These are phyloP conservation scores for Auricularia auricula-judae DNA, from an alignment of 768 basidiomycete genomes.

Conservation along the genomic window DNA sequence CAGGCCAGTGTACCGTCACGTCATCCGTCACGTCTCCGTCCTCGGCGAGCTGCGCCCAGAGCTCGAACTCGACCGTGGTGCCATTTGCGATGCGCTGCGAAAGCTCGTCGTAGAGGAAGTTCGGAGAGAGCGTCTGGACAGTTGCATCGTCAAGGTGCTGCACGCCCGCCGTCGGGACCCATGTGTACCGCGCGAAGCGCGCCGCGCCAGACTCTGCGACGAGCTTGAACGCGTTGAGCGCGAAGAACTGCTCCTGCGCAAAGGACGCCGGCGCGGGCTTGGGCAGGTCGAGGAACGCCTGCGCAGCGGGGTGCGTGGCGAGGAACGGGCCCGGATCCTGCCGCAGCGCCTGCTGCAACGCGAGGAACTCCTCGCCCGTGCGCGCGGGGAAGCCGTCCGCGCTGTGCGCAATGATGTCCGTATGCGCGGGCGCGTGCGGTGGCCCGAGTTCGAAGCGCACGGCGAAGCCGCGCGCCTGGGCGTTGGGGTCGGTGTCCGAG, in stretches of 20 bases:
- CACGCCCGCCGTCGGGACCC: slow-evolving; percentile 2
- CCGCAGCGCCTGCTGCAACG: slow-evolving; percentile 7
- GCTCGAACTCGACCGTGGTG: slow-evolving; percentile 5
- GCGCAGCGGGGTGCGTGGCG: slow-evolving; percentile 5
- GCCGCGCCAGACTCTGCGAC: slow-evolving; percentile 3
- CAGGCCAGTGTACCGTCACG: slow-evolving; percentile 12
- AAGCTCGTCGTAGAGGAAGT: not conserved
- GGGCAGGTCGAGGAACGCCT: slow-evolving; percentile 7
- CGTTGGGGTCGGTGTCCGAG: slow-evolving; percentile 12
- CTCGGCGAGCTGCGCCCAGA: slow-evolving; percentile 10
- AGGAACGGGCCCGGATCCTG: slow-evolving; percentile 3
- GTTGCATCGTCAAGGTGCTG: slow-evolving; percentile 2
- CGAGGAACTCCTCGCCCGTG: slow-evolving; percentile 10
- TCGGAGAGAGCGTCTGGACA: not conserved
- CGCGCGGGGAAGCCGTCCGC: slow-evolving; percentile 9
- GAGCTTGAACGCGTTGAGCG: slow-evolving; percentile 11
- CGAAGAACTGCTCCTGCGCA: slow-evolving; percentile 6
- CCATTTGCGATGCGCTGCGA: not conserved
- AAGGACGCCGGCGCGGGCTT: slow-evolving; percentile 10
- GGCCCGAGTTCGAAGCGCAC: slow-evolving; percentile 8
- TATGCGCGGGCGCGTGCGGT: slow-evolving; percentile 3
- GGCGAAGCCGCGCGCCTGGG: slow-evolving; percentile 12
- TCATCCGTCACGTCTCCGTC: slow-evolving; percentile 11
- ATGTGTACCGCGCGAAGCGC: slow-evolving; percentile 7
- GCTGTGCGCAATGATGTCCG: slow-evolving; percentile 14